Conservation (phyloP, 2,329 filamentous ascomycete species). For the Pseudogymnoascus pannorum region DNA sequence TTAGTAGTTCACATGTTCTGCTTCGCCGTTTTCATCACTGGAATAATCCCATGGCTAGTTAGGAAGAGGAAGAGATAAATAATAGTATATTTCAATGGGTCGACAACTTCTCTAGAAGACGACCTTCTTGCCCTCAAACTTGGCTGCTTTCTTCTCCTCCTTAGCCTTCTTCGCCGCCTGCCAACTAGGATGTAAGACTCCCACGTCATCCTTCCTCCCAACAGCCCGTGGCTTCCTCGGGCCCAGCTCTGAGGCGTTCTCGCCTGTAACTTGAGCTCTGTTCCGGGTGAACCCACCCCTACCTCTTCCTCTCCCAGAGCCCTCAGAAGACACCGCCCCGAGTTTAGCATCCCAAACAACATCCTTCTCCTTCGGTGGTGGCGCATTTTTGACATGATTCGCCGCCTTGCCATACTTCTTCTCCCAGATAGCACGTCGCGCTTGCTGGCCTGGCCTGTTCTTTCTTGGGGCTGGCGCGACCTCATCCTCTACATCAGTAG, state of each 20-base stretch:
- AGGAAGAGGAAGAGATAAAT: not conserved
- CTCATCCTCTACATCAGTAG: conserved; percentile 57
- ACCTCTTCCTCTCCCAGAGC: conserved; percentile 4
- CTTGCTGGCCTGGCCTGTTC: conserved; percentile 69
- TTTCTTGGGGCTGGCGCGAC: conserved; percentile 52
- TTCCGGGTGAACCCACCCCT: conserved; percentile 13
- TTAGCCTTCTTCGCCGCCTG: conserved; percentile 49
- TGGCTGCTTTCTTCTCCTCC: conserved; percentile 44
- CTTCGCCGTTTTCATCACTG: not conserved
- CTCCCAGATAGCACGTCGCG: conserved; percentile 72
- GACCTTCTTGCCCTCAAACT: conserved; percentile 52
- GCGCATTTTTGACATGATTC: conserved; percentile 27
- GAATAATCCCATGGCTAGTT: not conserved
- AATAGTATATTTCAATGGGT: not conserved
- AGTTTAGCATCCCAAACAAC: conserved; percentile 53
- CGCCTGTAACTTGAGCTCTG: conserved; percentile 19
- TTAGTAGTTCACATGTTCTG: conserved; percentile 19
- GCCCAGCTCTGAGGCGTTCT: conserved; percentile 22
- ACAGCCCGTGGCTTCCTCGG: conserved; percentile 21
- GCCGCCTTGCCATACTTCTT: conserved; percentile 69
- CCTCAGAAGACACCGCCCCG: conserved; percentile 34
- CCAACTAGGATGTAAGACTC: conserved; percentile 57
- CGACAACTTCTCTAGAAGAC: conserved; percentile 42
- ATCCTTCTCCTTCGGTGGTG: conserved; percentile 31
- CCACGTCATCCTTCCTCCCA: conserved; percentile 41